A percentile compares a stretch with the other conserved stretches of the same genome.
phyloP scores from a whole-genome alignment of 148 eudicot genomes.

The Rhododendron mucronatum region DNA sequence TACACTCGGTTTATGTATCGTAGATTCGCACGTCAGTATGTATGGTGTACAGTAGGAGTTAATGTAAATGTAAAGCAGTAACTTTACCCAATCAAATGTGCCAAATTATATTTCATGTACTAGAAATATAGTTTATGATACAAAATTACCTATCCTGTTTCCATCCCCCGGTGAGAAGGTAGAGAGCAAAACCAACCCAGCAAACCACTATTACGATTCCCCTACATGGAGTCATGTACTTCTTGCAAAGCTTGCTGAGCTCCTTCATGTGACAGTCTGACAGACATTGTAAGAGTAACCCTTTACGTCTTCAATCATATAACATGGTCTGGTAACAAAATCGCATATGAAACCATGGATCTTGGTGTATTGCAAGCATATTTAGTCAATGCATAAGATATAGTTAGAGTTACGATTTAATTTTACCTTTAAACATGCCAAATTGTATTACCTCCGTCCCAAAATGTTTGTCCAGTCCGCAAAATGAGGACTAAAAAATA shows the following conservation, averaged over 20 bases:
- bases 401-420: neutral
- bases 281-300: too few species aligned
- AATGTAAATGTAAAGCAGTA: too few species aligned
- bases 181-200: neutral
- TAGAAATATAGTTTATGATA: neutral
- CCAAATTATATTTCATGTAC: neutral
- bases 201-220: neutral
- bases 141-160: neutral
- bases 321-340: neutral
- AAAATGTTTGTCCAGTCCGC: too few species aligned
- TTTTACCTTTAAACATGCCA: neutral
- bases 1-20: neutral
- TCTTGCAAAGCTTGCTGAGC: neutral
- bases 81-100: neutral
- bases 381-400: neutral
- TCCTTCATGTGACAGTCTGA: neutral
- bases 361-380: neutral
- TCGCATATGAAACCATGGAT: neutral
- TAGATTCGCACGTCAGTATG: neutral
- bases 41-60: neutral
- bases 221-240: neutral
- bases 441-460: neutral
- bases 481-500: too few species aligned
- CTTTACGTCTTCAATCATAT: neutral
- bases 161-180: neutral